Percentiles rank a stretch among this genome's conserved stretches.
Conservation (phyloP, 73 alveolate genomes). For the Stentor coeruleus region DNA sequence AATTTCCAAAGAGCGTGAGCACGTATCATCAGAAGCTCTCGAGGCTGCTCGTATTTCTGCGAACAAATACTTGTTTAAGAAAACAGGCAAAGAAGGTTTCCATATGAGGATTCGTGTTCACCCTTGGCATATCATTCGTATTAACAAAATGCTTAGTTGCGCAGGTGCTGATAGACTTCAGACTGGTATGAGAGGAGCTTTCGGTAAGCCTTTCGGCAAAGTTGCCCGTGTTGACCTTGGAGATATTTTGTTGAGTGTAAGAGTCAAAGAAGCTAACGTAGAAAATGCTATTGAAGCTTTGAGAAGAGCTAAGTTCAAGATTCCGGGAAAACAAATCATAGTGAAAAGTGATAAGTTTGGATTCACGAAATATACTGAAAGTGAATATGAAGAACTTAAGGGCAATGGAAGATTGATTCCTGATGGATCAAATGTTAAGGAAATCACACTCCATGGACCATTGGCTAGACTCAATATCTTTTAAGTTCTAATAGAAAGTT, state of each 20-base stretch:
- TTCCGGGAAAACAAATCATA: conserved; percentile 98
- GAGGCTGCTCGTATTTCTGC: conserved; percentile 99
- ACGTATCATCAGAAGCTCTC: conserved; percentile 94
- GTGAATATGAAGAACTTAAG: conserved; percentile 72
- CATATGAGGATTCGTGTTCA: conserved; percentile 93
- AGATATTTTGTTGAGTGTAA: conserved; percentile 84
- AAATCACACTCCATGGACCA: conserved; percentile 94
- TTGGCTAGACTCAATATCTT: too few species aligned
- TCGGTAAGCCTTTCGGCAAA: conserved; percentile 97
- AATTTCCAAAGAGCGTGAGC: conserved; percentile 96
- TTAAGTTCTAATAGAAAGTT: too few species aligned
- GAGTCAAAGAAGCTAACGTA: conserved; percentile 72
- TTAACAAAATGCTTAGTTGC: conserved; percentile 96
- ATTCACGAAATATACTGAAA: conserved; percentile 88
- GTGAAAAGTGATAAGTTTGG: conserved; percentile 94
- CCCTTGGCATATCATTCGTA: conserved; percentile 95
- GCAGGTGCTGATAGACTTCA: conserved; percentile 99
- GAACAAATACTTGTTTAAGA: conserved; percentile 77
- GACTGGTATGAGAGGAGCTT: conserved; percentile 99
- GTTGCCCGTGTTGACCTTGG: conserved; percentile 94
- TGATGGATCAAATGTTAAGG: conserved; percentile 96
- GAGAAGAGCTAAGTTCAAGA: conserved; percentile 93
- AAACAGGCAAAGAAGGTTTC: conserved; percentile 83
- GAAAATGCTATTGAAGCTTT: conserved; percentile 90
- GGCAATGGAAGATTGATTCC: conserved; percentile 72